These are phyloP conservation scores for Dalbergia cochinchinensis DNA, from an alignment of 306 rosid genomes.

Conservation along the genomic window DNA sequence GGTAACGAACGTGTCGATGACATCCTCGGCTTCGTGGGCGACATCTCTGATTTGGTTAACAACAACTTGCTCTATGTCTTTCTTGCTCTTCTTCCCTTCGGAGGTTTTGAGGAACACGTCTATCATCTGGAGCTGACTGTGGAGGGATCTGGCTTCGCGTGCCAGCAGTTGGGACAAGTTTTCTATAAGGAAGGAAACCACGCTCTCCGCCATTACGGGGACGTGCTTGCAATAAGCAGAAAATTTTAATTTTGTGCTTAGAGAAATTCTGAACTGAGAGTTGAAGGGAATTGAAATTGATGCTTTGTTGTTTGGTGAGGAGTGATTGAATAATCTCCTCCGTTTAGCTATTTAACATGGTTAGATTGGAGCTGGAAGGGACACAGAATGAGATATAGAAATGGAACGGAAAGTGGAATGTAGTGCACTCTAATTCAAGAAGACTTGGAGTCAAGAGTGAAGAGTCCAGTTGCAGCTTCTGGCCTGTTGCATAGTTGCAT, in stretches of 20 bases:
- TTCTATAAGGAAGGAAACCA: constrained; percentile 27
- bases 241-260: not conserved
- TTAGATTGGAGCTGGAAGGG: not conserved
- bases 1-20: constrained; percentile 21
- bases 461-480: not conserved
- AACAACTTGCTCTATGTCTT: not conserved
- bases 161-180: constrained; percentile 30
- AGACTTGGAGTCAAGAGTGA: not conserved
- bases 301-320: not conserved
- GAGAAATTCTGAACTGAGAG: not conserved
- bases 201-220: constrained; percentile 27
- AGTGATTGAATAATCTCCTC: not conserved
- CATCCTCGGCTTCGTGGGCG: constrained; percentile 34
- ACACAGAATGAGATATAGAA: not conserved
- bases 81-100: not conserved
- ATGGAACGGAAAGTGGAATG: not conserved
- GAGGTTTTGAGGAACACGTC: not conserved
- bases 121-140: not conserved
- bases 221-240: not conserved
- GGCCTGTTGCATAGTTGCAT: not conserved
- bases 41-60: constrained; percentile 34
- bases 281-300: not conserved
- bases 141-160: constrained; percentile 30
- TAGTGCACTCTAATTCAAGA: not conserved
- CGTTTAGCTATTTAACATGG: not conserved